Conservation (phyloP, 306 rosid species). For the Acacia confusa region DNA sequence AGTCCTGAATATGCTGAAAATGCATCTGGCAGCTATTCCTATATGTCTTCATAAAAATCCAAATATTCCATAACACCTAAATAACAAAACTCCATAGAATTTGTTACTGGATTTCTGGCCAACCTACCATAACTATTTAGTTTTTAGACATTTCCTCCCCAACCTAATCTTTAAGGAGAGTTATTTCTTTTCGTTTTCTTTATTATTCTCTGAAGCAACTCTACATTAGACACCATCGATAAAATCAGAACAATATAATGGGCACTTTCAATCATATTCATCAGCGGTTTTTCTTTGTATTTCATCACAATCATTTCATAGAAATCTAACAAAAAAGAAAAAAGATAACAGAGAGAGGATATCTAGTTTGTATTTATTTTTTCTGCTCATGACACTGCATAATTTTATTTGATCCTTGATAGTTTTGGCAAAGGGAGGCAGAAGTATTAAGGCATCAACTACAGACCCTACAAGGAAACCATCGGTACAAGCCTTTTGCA, state of each 20-base stretch:
- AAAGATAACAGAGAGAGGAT: too few relatives aligned
- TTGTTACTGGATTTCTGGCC: neutral
- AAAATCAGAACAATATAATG: neutral
- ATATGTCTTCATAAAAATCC: neutral
- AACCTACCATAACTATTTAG: neutral
- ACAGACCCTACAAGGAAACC: constrained; percentile 67
- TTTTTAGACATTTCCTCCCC: neutral
- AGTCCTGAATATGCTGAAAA: neutral
- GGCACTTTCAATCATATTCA: neutral
- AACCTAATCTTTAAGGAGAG: neutral
- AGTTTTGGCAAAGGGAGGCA: constrained; percentile 87
- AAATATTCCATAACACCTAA: neutral
- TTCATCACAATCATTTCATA: constrained; percentile 1
- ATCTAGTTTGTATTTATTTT: constrained; percentile 7
- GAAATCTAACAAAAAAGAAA: neutral
- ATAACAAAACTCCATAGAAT: neutral
- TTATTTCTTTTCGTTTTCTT: neutral
- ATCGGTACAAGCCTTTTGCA: constrained; percentile 53
- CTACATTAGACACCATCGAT: neutral
- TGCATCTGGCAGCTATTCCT: constrained; percentile 2
- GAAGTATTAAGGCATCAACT: constrained; percentile 72
- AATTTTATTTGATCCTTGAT: constrained; percentile 34
- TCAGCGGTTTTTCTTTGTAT: neutral
- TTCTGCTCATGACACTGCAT: constrained; percentile 7
- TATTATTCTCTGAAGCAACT: neutral